A percentile compares a stretch with the other conserved stretches of the same genome.
phyloP scores from a whole-genome alignment of 768 basidiomycete species.

The Amylocystis lapponica region DNA sequence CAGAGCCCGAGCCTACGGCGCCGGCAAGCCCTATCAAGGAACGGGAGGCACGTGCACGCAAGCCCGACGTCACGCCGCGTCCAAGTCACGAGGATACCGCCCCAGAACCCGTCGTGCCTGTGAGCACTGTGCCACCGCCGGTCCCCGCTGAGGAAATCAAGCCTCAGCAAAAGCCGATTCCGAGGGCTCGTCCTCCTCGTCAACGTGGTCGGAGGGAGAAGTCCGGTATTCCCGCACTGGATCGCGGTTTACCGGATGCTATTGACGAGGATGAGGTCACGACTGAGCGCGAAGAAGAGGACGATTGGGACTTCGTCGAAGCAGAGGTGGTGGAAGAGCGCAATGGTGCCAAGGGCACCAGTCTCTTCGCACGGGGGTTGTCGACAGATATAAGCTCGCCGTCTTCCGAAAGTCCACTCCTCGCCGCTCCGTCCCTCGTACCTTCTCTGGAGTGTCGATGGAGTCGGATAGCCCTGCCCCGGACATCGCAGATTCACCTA shows the following conservation, averaged over 20 bases:
- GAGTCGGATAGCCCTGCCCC: conserved; percentile 39
- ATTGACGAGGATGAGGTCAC: conserved; percentile 37
- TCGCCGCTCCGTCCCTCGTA: conserved; percentile 38
- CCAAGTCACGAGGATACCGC: conserved; percentile 5
- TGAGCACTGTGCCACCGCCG: conserved; percentile 3
- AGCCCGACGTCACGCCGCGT: conserved; percentile 3
- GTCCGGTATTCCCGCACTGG: conserved; percentile 77
- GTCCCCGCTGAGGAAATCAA: conserved; percentile 3
- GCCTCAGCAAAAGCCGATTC: conserved; percentile 7
- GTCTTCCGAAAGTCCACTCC: conserved; percentile 83
- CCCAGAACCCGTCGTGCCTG: conserved; percentile 12
- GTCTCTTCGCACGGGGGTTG: conserved; percentile 85
- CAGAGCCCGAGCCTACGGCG: conserved; percentile 13
- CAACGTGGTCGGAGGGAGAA: conserved; percentile 61
- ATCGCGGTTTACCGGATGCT: conserved; percentile 59
- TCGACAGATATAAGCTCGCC: conserved; percentile 79
- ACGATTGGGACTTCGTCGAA: conserved; percentile 91
- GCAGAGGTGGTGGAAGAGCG: conserved; percentile 63
- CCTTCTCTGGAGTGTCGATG: conserved; percentile 55
- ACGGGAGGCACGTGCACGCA: conserved; percentile 1
- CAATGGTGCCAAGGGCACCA: conserved; percentile 74
- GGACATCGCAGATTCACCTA: conserved; percentile 37
- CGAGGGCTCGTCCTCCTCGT: conserved; percentile 8
- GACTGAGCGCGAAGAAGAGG: conserved; percentile 52
- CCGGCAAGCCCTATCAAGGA: conserved; percentile 4